Base-by-base conservation (phyloP, 2,329 filamentous ascomycete species). In the Fusarium haematococcum region DNA sequence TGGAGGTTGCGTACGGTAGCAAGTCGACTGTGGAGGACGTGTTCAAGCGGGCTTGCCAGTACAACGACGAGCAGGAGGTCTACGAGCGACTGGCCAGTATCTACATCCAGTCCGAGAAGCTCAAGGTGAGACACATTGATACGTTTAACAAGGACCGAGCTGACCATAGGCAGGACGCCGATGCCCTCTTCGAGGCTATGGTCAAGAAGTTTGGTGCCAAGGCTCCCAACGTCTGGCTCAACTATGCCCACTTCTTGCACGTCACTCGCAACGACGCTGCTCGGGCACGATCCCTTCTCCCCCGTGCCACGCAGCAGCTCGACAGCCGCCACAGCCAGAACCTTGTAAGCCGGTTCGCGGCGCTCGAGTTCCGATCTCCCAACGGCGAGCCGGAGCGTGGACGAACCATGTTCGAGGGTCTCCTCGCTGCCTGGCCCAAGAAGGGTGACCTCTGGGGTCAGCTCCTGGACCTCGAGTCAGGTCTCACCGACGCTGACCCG, bases 211-310 rank as follows among this genome's bases (percentile, higher is more conserved):
- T 95, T 69, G 94, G 97, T 80, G 93, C 93, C 73, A 91, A 92
- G 75, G 91, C 92, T 7, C 92, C 94, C 11, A 90, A 92, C 63
- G 91, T 98, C 76, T 99, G 95, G 94, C 88, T 93, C 83, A 98
- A 98, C 86, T 98, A 98, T 84, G 96, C 95, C 27, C 93, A 93
- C 79, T 98, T 98, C 88, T 88, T 99, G 65, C 93, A 98, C 85
- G 91, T 93, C 68, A 93, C 91, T 1, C 85, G 90, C 69, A 87
- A 89, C 67, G 88, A 92, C 13, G 90, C 95, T 1, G 92, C 92
- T n/a, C 90, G 92, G 9, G 94, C 92, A 5, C 92, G 95, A 65
- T 91, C 91, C 1, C 90, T 99, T 16, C 90, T 98, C 7, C 88
- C 92, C 4, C 93, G 96, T 48, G 96, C 97, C 18, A 91, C 93